These are phyloP conservation scores for Blastobotrys capitulatus DNA, from an alignment of 1,139 yeast genomes.

Conservation along the genomic window DNA sequence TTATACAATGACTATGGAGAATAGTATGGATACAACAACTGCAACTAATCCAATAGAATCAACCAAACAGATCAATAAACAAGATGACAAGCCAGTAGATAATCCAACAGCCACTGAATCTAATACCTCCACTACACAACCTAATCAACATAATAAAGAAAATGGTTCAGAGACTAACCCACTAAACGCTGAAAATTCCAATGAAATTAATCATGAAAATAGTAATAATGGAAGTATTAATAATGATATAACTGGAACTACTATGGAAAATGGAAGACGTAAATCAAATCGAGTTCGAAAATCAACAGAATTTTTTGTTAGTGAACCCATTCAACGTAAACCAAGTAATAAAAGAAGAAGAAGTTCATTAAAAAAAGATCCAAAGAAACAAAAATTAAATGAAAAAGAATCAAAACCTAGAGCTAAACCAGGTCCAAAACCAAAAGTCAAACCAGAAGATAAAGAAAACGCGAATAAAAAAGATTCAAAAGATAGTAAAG, in stretches of 20 bases:
- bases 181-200: too few species aligned
- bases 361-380: conserved; percentile 7
- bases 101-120: too few species aligned
- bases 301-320: conserved; percentile 21
- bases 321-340: conserved; percentile 18
- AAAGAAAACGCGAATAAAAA: conserved; percentile 1
- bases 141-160: too few species aligned
- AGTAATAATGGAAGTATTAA: neutral
- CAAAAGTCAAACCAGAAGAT: neutral
- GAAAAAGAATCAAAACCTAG: neutral
- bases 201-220: too few species aligned
- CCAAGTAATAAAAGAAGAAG: conserved; percentile 8
- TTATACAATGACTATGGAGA: neutral
- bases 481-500: neutral
- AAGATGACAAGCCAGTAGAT: too few species aligned
- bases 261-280: conserved; percentile 5
- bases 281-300: conserved; percentile 20
- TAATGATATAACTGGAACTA: neutral
- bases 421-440: neutral
- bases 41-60: neutral
- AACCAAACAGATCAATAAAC: too few species aligned
- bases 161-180: too few species aligned
- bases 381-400: neutral
- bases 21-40: neutral
- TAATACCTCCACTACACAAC: too few species aligned